Conservation (phyloP, 768 basidiomycete genomes). For the Tylopilus balloui region DNA sequence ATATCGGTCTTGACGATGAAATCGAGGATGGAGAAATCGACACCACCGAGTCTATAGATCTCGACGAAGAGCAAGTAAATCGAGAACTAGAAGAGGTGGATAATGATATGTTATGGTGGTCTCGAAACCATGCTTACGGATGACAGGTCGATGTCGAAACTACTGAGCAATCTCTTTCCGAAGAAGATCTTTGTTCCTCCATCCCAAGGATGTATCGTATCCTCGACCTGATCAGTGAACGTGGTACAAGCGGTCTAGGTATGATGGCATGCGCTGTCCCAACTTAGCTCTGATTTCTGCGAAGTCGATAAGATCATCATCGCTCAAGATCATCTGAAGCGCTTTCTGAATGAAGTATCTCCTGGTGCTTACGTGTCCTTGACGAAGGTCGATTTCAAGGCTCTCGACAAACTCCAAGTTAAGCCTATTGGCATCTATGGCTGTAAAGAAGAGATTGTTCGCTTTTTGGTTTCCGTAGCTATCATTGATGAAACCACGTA, state of each 20-base stretch:
- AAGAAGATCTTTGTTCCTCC: slow-evolving; percentile 25
- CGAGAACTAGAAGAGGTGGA: slow-evolving; percentile 17
- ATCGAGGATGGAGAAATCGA: slow-evolving; percentile 15
- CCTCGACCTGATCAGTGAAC: slow-evolving; percentile 50
- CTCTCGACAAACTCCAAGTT: slow-evolving; percentile 42
- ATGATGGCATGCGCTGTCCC: slow-evolving; percentile 4
- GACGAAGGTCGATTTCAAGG: slow-evolving; percentile 54
- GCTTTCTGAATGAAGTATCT: slow-evolving; percentile 43
- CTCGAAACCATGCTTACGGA: background rate
- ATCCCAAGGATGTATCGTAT: slow-evolving; percentile 48
- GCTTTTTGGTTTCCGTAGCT: slow-evolving; percentile 38
- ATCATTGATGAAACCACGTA: slow-evolving; percentile 40
- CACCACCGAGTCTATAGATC: slow-evolving; percentile 11
- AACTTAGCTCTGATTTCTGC: background rate
- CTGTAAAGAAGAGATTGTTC: slow-evolving; percentile 45
- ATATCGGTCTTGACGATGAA: slow-evolving; percentile 14
- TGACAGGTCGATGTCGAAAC: slow-evolving; percentile 17
- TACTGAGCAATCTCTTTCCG: slow-evolving; percentile 5
- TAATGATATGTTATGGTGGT: background rate
- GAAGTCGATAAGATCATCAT: slow-evolving; percentile 64
- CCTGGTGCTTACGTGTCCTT: slow-evolving; percentile 52
- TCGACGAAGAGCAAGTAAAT: slow-evolving; percentile 7
- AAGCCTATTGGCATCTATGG: slow-evolving; percentile 57
- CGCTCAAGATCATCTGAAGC: slow-evolving; percentile 44
- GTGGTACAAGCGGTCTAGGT: slow-evolving; percentile 51